A percentile compares a stretch with the other conserved stretches of the same genome.
phyloP scores from a whole-genome alignment of 2,329 filamentous ascomycete genomes.

The Chaetomium globosum region DNA sequence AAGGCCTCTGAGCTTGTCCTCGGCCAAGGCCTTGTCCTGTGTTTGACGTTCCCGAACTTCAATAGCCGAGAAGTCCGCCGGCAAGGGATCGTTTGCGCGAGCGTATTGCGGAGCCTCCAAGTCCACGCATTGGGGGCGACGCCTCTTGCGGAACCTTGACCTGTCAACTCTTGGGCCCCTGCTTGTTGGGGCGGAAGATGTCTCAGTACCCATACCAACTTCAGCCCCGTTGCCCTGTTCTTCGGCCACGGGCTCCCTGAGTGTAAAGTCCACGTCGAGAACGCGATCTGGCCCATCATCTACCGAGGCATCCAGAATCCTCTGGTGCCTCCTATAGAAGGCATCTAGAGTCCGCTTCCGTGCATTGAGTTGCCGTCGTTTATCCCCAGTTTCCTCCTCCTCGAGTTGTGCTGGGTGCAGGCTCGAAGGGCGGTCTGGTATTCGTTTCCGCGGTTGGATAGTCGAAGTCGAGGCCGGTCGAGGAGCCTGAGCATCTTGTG shows the following conservation, averaged over 20 bases:
- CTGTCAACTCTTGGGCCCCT: constrained; percentile 30
- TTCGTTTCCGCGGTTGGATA: constrained; percentile 20
- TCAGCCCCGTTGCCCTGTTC: neutral
- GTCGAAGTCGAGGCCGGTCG: constrained; percentile 15
- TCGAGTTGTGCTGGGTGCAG: constrained; percentile 61
- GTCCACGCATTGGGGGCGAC: constrained; percentile 51
- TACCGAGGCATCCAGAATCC: constrained; percentile 27
- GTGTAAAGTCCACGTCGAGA: constrained; percentile 21
- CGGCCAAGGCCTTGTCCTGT: constrained; percentile 21
- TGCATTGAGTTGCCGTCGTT: constrained; percentile 49
- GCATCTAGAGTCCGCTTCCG: constrained; percentile 59
- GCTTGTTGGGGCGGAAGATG: neutral
- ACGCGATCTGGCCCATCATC: constrained; percentile 12
- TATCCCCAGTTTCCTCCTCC: constrained; percentile 45
- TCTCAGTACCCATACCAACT: neutral
- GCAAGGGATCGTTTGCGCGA: constrained; percentile 57
- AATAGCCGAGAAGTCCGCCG: constrained; percentile 36
- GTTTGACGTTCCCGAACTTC: constrained; percentile 32
- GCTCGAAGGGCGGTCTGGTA: constrained; percentile 27
- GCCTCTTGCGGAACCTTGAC: constrained; percentile 49
- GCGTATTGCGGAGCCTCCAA: constrained; percentile 55
- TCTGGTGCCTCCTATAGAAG: constrained; percentile 51
- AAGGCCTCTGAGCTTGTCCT: constrained; percentile 54
- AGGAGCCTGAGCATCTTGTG: neutral
- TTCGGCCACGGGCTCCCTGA: constrained; percentile 4